A percentile compares a stretch with the other conserved stretches of the same genome.
These are phyloP conservation scores for Anethum foeniculum DNA, from an alignment of 140 eudicot species.

Conservation along the genomic window DNA sequence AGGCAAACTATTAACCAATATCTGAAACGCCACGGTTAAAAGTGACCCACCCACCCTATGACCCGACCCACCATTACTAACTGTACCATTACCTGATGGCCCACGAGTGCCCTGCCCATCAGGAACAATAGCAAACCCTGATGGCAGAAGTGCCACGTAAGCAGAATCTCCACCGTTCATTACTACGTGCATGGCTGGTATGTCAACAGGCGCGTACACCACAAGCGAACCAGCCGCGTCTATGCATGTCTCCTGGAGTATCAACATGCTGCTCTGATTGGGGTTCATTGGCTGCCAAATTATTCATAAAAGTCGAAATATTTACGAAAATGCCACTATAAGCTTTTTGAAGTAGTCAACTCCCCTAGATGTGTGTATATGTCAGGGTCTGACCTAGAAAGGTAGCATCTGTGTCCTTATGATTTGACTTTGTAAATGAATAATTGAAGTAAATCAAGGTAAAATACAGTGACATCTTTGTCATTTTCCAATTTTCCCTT, in stretches of 20 bases:
- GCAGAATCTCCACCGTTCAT: slow-evolving; percentile 99
- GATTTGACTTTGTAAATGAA: not conserved
- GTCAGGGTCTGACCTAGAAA: slow-evolving; percentile 41
- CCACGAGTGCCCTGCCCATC: slow-evolving; percentile 66
- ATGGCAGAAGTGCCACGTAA: slow-evolving; percentile 88
- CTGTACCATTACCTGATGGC: slow-evolving; percentile 24
- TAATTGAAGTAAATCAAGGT: slow-evolving; percentile 11
- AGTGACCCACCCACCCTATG: slow-evolving; percentile 64
- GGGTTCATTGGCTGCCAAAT: slow-evolving; percentile 61
- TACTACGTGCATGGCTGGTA: slow-evolving; percentile 96
- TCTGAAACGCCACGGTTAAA: slow-evolving; percentile 85
- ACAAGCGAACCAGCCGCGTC: slow-evolving; percentile 92
- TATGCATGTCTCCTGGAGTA: slow-evolving; percentile 83
- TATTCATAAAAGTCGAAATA: not conserved
- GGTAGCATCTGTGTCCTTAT: slow-evolving; percentile 23
- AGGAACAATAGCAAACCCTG: slow-evolving; percentile 86
- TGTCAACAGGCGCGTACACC: slow-evolving; percentile 95
- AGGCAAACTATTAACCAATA: slow-evolving; percentile 83
- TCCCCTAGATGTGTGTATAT: slow-evolving; percentile 11
- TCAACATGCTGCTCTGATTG: slow-evolving; percentile 91
- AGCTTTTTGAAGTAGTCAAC: not conserved
- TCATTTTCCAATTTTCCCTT: slow-evolving; percentile 5
- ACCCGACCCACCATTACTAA: slow-evolving; percentile 22
- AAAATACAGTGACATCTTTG: slow-evolving; percentile 15
- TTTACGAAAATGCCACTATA: slow-evolving; percentile 22